A percentile compares a stretch with the other conserved stretches of the same genome.
phyloP scores from a whole-genome alignment of 1,284 basidiomycete species.

The Cerrena zonata region DNA sequence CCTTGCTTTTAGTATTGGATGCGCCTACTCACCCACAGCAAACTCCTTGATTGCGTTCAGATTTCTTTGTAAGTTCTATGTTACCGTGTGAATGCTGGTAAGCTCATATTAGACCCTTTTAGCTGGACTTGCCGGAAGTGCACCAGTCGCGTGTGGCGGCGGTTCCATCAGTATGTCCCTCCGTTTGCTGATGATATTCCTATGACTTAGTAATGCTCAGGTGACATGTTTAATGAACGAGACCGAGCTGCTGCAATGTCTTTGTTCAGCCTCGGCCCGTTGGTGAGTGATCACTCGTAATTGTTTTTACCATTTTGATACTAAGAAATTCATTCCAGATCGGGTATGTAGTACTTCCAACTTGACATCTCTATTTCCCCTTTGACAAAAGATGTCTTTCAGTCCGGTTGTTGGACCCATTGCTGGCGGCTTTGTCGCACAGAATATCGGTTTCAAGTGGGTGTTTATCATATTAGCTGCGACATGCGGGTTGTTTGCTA shows the following conservation, averaged over 20 bases:
- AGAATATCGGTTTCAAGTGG: conserved; percentile 50
- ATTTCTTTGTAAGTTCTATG: conserved; percentile 46
- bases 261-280: conserved; percentile 55
- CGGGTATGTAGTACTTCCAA: background rate
- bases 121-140: conserved; percentile 55
- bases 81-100: too few species aligned
- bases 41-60: conserved; percentile 59
- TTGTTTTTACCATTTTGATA: too few species aligned
- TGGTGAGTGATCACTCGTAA: too few species aligned
- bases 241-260: conserved; percentile 64
- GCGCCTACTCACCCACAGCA: conserved; percentile 56
- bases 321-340: background rate
- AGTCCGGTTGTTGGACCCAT: conserved; percentile 54
- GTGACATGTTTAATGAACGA: conserved; percentile 55
- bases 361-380: too few species aligned
- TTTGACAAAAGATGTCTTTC: too few species aligned
- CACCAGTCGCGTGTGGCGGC: conserved; percentile 55
- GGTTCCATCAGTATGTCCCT: conserved; percentile 37
- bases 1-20: conserved; percentile 61
- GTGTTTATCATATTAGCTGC: conserved; percentile 54
- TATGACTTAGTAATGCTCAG: conserved; percentile 10
- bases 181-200: background rate
- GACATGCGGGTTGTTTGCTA: conserved; percentile 35
- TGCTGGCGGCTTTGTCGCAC: conserved; percentile 55
- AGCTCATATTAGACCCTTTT: too few species aligned